Base-by-base conservation (phyloP, 768 basidiomycete species). In the Phanerochaete sordida region DNA sequence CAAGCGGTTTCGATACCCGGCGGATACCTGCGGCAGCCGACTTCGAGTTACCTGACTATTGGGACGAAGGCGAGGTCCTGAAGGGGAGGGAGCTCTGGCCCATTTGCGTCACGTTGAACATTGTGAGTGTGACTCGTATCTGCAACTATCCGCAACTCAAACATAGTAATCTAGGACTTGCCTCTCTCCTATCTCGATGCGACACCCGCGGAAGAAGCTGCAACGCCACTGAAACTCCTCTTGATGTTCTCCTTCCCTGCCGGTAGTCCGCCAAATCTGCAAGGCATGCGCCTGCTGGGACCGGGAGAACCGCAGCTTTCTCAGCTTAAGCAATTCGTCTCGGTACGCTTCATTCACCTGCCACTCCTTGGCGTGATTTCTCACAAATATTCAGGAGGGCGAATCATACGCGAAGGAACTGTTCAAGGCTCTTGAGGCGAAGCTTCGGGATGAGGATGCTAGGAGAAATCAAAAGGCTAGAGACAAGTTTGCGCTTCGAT, bases 21-120 rank as follows among this genome's bases (percentile, higher is more conserved):
- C 64, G 61, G 11, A 72, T 79, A 33, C 71, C 76, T 37, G 72
- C 72, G 9, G 88, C 85, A 12, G 83, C 84, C 9, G 93, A 95
- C 71, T 95, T 95, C 65, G 93, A 95, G 73, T 79, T 95, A 23
- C 81, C 85, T 12, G 93, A 95, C 70, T 90, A 87, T 62, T 93
- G 91, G 90, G 92, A 92, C 66, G 90, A 91, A 63, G 93, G 93
- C 0, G 87, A 86, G 58, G 71, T 77, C 19, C 68, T 93, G 28
- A 79, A 76, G 39, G 86, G 85, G 1, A 76, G 84, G 61, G 83
- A 88, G 1, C 64, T 69, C 13, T 90, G 93, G 85, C 93, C 93
- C 0, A 78, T 95, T 3, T 85, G 85, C 61, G 74, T 93, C 26
- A 93, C 91, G 1, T 69, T 95, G 56, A 93, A 94, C 62, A 64